Evolutionary conservation across 78 protist genomes (phyloP).

Genomic region (Salpingoeca rosetta): DNA sequence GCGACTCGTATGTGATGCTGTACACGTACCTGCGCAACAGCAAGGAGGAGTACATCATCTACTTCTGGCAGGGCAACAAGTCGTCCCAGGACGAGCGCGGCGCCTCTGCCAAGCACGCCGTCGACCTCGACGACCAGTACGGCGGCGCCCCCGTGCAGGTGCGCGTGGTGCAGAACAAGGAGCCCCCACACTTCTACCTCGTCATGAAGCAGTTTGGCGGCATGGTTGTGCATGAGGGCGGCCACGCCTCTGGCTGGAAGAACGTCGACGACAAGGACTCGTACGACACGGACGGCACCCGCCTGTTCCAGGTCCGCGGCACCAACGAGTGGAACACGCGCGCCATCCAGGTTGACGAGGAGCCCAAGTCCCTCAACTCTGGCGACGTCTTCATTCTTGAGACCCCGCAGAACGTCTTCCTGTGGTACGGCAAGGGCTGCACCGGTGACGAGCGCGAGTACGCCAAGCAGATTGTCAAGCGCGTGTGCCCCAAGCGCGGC

Average conservation of each 20-base stretch:
- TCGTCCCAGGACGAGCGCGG: slow-evolving; percentile 27
- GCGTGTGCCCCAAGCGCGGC: background rate
- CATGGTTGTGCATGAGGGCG: slow-evolving; percentile 34
- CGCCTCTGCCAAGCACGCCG: slow-evolving; percentile 40
- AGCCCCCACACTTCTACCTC: slow-evolving; percentile 36
- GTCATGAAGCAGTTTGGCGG: slow-evolving; percentile 20
- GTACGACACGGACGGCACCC: slow-evolving; percentile 10
- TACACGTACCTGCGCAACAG: slow-evolving; percentile 17
- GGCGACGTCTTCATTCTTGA: slow-evolving; percentile 25
- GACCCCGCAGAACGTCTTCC: background rate
- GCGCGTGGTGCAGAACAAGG: slow-evolving; percentile 40
- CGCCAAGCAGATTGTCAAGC: background rate
- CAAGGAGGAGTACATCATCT: background rate
- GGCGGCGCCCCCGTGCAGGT: slow-evolving; percentile 25
- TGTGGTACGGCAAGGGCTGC: slow-evolving; percentile 47
- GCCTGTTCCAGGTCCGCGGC: slow-evolving; percentile 48
- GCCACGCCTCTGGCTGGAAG: slow-evolving; percentile 7
- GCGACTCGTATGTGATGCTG: slow-evolving; percentile 49
- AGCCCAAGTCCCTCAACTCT: slow-evolving; percentile 28
- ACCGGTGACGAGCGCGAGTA: slow-evolving; percentile 33
- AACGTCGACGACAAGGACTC: background rate
- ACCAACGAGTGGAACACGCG: slow-evolving; percentile 2
- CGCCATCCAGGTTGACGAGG: slow-evolving; percentile 9
- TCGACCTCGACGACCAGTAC: slow-evolving; percentile 25
- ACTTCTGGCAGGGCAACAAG: slow-evolving; percentile 51